A percentile compares a stretch with the other conserved stretches of the same genome.
phyloP scores from a whole-genome alignment of 2,329 filamentous ascomycete species.

The Parasarocladium wereldwijsianum region DNA sequence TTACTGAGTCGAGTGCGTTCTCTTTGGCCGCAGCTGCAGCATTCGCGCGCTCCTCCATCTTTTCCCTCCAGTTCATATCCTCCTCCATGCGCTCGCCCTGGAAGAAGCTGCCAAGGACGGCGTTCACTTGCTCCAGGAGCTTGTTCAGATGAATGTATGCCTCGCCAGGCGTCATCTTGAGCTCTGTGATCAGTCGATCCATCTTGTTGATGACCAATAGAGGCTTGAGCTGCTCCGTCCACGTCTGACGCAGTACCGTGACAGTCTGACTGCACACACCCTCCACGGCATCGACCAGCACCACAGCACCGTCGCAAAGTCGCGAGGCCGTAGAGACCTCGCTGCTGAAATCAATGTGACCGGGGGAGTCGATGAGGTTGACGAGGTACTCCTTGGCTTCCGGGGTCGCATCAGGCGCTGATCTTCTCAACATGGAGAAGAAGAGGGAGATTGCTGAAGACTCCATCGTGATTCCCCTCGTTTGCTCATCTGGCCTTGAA shows the following conservation, averaged over 20 bases:
- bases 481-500: constrained; percentile 88
- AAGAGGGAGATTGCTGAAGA: constrained; percentile 94
- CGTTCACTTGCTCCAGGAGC: constrained; percentile 89
- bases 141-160: constrained; percentile 82
- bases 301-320: constrained; percentile 84
- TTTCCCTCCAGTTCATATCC: constrained; percentile 88
- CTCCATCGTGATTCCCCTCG: constrained; percentile 98
- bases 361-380: constrained; percentile 90
- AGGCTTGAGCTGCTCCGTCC: constrained; percentile 90
- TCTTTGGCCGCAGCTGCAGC: constrained; percentile 53
- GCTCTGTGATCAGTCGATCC: constrained; percentile 82
- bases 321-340: constrained; percentile 94
- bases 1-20: constrained; percentile 28
- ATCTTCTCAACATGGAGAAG: constrained; percentile 77
- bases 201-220: constrained; percentile 97
- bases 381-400: constrained; percentile 82
- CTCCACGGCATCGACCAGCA: constrained; percentile 91
- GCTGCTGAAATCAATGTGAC: constrained; percentile 97
- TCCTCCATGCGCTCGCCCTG: constrained; percentile 98
- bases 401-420: constrained; percentile 50
- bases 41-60: constrained; percentile 72
- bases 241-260: constrained; percentile 85
- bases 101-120: constrained; percentile 93
- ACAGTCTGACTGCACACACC: constrained; percentile 98
- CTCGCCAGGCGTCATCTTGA: constrained; percentile 83